Conservation (phyloP, 768 basidiomycete genomes). For the Coprinellus aureogranulatus region DNA sequence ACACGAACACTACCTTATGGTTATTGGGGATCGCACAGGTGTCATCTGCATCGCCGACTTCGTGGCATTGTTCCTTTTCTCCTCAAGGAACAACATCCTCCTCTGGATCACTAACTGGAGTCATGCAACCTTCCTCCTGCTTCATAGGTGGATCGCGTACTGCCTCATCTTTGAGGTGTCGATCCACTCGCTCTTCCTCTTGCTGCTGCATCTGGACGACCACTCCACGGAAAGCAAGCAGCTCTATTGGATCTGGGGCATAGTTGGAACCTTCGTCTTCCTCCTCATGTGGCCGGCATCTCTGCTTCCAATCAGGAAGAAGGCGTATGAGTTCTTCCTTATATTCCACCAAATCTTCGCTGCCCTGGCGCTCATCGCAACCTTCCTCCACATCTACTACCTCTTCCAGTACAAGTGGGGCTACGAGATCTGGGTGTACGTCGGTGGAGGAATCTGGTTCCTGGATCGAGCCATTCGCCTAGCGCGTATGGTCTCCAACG, state of each 20-base stretch:
- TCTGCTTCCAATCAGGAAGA: constrained; percentile 45
- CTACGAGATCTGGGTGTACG: constrained; percentile 14
- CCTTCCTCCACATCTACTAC: constrained; percentile 10
- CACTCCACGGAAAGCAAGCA: constrained; percentile 2
- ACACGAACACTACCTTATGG: background rate
- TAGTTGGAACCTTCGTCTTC: constrained; percentile 10
- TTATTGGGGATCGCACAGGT: constrained; percentile 9
- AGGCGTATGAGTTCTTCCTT: constrained; percentile 53
- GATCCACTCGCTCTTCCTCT: constrained; percentile 7
- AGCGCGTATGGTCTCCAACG: constrained; percentile 6
- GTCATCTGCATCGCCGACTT: constrained; percentile 11
- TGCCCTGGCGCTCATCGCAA: constrained; percentile 9
- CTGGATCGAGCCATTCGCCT: constrained; percentile 8
- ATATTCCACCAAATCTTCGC: constrained; percentile 43
- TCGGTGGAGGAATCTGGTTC: constrained; percentile 10
- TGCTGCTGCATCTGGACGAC: background rate
- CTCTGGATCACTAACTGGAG: constrained; percentile 14
- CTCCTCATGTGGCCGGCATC: constrained; percentile 30
- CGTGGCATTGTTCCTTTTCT: constrained; percentile 12
- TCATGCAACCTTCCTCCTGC: constrained; percentile 12
- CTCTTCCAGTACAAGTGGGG: constrained; percentile 10
- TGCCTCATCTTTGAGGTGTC: constrained; percentile 10
- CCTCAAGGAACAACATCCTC: constrained; percentile 11
- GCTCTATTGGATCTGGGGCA: constrained; percentile 12
- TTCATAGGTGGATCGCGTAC: constrained; percentile 12